Percentiles rank a stretch among this genome's conserved stretches.
These are phyloP conservation scores for Boletus sp. DNA, from an alignment of 768 basidiomycete species.

Conservation along the genomic window DNA sequence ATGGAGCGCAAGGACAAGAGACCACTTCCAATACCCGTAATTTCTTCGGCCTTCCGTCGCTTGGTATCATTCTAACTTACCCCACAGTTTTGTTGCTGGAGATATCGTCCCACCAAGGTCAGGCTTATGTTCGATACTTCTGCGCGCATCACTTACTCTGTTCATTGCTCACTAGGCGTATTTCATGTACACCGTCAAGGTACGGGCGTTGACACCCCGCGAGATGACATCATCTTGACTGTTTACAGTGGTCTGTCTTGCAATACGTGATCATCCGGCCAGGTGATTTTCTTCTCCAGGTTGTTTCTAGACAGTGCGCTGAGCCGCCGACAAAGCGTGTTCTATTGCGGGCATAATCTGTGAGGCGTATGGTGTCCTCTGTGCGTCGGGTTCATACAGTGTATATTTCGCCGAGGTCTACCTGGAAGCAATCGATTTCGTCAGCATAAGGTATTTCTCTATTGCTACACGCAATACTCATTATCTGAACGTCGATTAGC, in stretches of 20 bases:
- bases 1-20: conserved; percentile 78
- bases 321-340: conserved; percentile 8
- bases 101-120: conserved; percentile 79
- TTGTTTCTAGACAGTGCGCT: not conserved
- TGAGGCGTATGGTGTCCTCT: conserved; percentile 64
- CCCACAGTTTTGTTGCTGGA: conserved; percentile 71
- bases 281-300: conserved; percentile 22
- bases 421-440: conserved; percentile 68
- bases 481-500: conserved; percentile 34
- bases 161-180: conserved; percentile 49
- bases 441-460: conserved; percentile 67
- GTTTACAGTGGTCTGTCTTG: conserved; percentile 71
- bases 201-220: conserved; percentile 23
- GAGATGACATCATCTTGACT: not conserved
- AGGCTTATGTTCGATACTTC: not conserved
- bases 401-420: conserved; percentile 65
- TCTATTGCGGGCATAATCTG: conserved; percentile 81
- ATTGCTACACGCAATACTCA: not conserved
- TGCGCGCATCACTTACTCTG: conserved; percentile 1
- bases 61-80: not conserved
- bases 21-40: conserved; percentile 63
- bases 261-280: conserved; percentile 83
- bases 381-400: conserved; percentile 58
- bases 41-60: conserved; percentile 20
- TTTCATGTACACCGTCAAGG: conserved; percentile 88